These are phyloP conservation scores for Termitomyces sp. DNA, from an alignment of 768 basidiomycete genomes.

Conservation along the genomic window DNA sequence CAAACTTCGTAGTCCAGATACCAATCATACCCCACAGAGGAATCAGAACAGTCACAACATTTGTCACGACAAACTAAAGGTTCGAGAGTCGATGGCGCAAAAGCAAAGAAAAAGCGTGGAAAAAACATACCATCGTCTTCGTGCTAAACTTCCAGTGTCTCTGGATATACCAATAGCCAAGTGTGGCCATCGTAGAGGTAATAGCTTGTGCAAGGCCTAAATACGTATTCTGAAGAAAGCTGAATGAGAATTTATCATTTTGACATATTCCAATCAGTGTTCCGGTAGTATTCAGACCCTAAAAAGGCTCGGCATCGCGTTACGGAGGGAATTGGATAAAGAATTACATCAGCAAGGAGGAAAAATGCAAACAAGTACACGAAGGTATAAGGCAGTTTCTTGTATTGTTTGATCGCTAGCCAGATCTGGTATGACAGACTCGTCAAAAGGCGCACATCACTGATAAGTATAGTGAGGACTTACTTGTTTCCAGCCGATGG, in stretches of 20 bases:
- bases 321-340: background rate
- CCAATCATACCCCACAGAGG: constrained; percentile 88
- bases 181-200: constrained; percentile 67
- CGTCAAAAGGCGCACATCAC: background rate
- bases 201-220: constrained; percentile 73
- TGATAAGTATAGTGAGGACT: constrained; percentile 5
- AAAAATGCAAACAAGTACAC: constrained; percentile 75
- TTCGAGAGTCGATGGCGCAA: background rate
- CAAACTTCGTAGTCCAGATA: constrained; percentile 73
- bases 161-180: constrained; percentile 85
- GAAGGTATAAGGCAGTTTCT: constrained; percentile 78
- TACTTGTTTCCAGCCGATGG: constrained; percentile 86
- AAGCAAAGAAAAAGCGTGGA: background rate
- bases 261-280: constrained; percentile 76
- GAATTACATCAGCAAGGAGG: constrained; percentile 70
- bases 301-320: background rate
- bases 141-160: constrained; percentile 74
- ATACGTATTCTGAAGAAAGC: constrained; percentile 79
- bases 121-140: constrained; percentile 65
- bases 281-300: constrained; percentile 81
- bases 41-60: constrained; percentile 72
- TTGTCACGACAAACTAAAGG: constrained; percentile 68
- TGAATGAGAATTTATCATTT: constrained; percentile 78
- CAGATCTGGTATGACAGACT: constrained; percentile 53
- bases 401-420: constrained; percentile 71